These are phyloP conservation scores for Ogataea naganishii DNA, from an alignment of 805 yeast genomes.

Conservation along the genomic window DNA sequence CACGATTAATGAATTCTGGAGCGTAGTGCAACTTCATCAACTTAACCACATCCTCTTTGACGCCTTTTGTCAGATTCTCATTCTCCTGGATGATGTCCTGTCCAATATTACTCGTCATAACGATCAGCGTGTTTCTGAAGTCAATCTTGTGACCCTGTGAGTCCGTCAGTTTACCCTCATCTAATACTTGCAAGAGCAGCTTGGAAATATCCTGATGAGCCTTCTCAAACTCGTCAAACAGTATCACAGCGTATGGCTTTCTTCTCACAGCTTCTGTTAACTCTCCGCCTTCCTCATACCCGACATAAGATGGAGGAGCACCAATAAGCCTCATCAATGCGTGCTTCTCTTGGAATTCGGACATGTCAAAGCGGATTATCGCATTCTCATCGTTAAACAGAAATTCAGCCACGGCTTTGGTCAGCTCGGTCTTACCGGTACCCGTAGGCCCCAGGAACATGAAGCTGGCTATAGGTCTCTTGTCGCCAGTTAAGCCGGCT, in stretches of 20 bases:
- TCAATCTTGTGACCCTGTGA: conserved; percentile 93
- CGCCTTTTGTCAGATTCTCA: conserved; percentile 39
- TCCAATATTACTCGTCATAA: conserved; percentile 95
- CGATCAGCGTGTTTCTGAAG: conserved; percentile 88
- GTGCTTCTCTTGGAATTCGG: conserved; percentile 94
- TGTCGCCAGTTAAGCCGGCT: conserved; percentile 92
- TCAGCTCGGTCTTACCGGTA: conserved; percentile 95
- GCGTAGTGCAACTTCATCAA: conserved; percentile 69
- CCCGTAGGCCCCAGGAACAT: conserved; percentile 98
- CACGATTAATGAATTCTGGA: conserved; percentile 91
- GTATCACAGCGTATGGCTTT: conserved; percentile 86
- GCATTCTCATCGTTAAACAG: conserved; percentile 83
- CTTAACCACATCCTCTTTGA: conserved; percentile 54
- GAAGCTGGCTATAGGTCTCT: conserved; percentile 93
- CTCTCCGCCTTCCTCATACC: conserved; percentile 94
- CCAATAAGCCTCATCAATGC: conserved; percentile 87
- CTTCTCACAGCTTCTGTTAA: conserved; percentile 93
- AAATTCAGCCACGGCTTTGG: conserved; percentile 87
- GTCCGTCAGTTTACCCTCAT: conserved; percentile 92
- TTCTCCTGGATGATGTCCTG: conserved; percentile 79
- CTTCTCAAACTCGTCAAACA: conserved; percentile 94
- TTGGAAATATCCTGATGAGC: conserved; percentile 96
- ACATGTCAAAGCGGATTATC: conserved; percentile 92
- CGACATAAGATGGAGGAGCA: conserved; percentile 97
- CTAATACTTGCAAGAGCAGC: conserved; percentile 81